Evolutionary conservation across 202 grass and related monocot species (phyloP).

Genomic region (Setaria viridis): DNA sequence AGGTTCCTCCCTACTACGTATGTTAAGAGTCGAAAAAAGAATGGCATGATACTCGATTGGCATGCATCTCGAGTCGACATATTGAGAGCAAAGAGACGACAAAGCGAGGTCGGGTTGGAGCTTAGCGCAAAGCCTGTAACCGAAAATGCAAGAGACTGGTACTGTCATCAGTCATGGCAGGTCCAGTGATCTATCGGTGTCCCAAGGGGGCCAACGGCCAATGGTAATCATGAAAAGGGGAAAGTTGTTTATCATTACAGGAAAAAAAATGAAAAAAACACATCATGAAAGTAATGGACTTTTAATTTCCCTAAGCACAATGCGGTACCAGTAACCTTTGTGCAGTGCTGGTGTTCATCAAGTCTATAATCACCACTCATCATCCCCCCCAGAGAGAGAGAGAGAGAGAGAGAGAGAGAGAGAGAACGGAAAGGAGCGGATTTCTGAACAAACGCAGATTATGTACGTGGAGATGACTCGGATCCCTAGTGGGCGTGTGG

Average conservation of each 20-base stretch:
- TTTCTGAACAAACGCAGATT: background rate
- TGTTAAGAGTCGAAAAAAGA: background rate
- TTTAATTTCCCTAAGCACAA: background rate
- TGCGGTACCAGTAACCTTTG: background rate
- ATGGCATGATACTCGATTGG: background rate
- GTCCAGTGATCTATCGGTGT: background rate
- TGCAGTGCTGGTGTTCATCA: background rate
- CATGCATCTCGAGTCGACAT: background rate
- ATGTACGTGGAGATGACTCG: constrained; percentile 3
- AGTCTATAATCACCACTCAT: background rate
- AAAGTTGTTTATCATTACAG: background rate
- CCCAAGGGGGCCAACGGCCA: too few species aligned
- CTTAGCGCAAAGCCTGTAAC: background rate
- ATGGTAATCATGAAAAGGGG: background rate
- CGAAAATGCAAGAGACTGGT: background rate
- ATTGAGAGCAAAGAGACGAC: background rate
- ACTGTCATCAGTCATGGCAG: background rate
- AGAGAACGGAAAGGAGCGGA: background rate
- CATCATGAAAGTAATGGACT: background rate
- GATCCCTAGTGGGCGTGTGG: background rate
- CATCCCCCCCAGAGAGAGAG: background rate
- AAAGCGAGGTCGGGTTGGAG: background rate
- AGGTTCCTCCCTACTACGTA: constrained; percentile 6
- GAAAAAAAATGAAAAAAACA: background rate
- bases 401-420: background rate